Conservation (phyloP, 768 basidiomycete genomes). For the Roridomyces roridus region DNA sequence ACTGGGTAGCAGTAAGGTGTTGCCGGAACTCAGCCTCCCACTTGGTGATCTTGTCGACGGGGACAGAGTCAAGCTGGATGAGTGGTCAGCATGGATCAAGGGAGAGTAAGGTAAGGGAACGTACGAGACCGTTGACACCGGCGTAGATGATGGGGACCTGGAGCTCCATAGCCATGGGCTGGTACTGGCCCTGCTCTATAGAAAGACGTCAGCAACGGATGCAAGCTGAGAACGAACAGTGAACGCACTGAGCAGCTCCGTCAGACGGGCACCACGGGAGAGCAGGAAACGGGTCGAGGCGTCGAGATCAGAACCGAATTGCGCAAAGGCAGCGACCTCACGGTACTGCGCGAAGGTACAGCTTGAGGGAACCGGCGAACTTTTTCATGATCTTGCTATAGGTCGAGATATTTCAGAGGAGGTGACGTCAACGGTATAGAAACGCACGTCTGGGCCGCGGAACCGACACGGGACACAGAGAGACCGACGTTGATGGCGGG, state of each 20-base stretch:
- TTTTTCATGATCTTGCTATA: conserved; percentile 98
- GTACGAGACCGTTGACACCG: conserved; percentile 97
- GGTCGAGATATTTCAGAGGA: not conserved
- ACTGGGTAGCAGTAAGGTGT: conserved; percentile 80
- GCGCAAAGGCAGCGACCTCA: conserved; percentile 99
- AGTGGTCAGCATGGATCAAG: not conserved
- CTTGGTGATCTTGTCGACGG: conserved; percentile 91
- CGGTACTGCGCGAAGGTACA: conserved; percentile 99
- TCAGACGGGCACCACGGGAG: conserved; percentile 96
- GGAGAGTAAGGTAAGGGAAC: conserved; percentile 33
- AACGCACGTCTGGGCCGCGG: conserved; percentile 97
- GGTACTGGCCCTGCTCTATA: conserved; percentile 97
- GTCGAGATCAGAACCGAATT: conserved; percentile 99
- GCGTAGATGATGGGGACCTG: conserved; percentile 99
- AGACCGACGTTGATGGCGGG: conserved; percentile 99
- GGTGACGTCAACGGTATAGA: not conserved
- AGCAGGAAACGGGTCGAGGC: conserved; percentile 99
- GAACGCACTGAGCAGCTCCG: conserved; percentile 87
- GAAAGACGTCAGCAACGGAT: conserved; percentile 24
- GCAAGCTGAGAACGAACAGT: not conserved
- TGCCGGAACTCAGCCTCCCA: conserved; percentile 95
- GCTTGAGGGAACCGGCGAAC: conserved; percentile 99
- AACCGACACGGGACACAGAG: conserved; percentile 99
- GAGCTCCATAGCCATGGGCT: conserved; percentile 91
- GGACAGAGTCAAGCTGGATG: conserved; percentile 86